These are phyloP conservation scores for Acanthamoeba divionensis DNA, from an alignment of 208 protist genomes.

Conservation along the genomic window DNA sequence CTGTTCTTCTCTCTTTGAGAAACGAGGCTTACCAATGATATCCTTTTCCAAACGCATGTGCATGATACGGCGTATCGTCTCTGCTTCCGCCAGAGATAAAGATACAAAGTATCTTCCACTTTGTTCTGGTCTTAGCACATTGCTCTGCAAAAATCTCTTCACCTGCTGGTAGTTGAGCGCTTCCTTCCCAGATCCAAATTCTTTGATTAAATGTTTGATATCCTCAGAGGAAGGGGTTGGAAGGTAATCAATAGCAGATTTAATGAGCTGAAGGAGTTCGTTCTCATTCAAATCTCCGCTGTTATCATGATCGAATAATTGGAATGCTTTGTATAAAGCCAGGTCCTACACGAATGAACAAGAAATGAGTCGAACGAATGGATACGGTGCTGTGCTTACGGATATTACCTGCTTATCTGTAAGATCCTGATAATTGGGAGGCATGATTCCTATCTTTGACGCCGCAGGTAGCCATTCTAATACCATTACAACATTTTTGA, in stretches of 20 bases:
- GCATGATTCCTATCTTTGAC: neutral
- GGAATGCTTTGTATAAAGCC: constrained; percentile 1
- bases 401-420: neutral
- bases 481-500: constrained; percentile 89
- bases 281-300: constrained; percentile 17
- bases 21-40: neutral
- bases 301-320: constrained; percentile 41
- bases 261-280: constrained; percentile 4
- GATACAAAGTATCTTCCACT: constrained; percentile 70
- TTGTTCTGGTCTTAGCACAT: neutral
- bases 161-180: neutral
- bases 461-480: constrained; percentile 84
- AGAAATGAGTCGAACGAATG: neutral
- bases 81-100: constrained; percentile 77
- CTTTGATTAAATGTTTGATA: neutral
- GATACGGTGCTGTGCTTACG: too few relatives aligned
- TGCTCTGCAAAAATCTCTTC: constrained; percentile 1
- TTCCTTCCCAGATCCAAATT: neutral
- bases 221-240: neutral
- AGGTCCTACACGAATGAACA: neutral
- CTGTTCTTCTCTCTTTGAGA: too few relatives aligned
- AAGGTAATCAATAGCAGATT: constrained; percentile 18
- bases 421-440: neutral
- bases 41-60: constrained; percentile 62
- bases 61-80: constrained; percentile 77